These are phyloP conservation scores for Drosera spatulata DNA, from an alignment of 179 eudicot species.

Conservation along the genomic window DNA sequence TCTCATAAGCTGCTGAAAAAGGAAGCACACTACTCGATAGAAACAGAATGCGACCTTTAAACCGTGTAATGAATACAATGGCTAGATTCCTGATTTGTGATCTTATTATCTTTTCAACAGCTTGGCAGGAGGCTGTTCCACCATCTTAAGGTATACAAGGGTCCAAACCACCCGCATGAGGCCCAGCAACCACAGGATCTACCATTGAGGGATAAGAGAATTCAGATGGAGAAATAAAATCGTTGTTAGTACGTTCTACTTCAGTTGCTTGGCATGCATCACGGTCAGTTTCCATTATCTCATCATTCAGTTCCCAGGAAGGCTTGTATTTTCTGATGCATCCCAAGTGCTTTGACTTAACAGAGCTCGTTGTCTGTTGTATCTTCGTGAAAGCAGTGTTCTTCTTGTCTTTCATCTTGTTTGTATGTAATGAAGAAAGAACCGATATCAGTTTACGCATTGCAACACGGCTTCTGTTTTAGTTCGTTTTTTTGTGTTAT, in stretches of 20 bases:
- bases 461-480: no score
- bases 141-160: slow-evolving; percentile 91
- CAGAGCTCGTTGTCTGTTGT: no score
- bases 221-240: slow-evolving; percentile 17
- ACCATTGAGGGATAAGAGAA: slow-evolving; percentile 54
- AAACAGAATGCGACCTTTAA: no score
- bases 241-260: not conserved
- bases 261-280: not conserved
- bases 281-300: not conserved
- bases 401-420: no score
- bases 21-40: no score
- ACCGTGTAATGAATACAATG: no score
- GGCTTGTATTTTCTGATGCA: not conserved
- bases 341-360: not conserved
- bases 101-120: slow-evolving; percentile 28
- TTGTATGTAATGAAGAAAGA: no score
- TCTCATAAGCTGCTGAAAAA: no score
- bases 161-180: slow-evolving; percentile 84
- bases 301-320: not conserved
- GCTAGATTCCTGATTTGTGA: not conserved
- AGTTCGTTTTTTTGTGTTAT: no score
- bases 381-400: no score
- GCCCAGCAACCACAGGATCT: slow-evolving; percentile 76
- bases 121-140: slow-evolving; percentile 74
- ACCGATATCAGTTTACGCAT: no score